Evolutionary conservation across 2,329 filamentous ascomycete genomes (phyloP), one percentile per base, ranked within the genome.

Genomic region (Rhexocercosporidium sp.): DNA sequence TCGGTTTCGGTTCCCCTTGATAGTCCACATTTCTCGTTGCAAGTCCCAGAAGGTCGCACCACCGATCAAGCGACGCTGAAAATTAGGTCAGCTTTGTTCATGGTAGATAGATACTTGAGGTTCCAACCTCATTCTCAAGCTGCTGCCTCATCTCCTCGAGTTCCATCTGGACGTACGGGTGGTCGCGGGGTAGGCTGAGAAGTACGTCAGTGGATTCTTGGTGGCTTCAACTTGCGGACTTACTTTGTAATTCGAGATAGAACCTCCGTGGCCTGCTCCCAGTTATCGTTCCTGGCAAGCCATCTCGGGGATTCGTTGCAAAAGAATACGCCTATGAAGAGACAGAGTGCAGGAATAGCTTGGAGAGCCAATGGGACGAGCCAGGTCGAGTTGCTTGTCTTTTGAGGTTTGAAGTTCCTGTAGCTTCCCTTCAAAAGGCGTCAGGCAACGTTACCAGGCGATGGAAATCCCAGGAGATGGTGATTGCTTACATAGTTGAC

Each of bases 241-340:
- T 54, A 75, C 74, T 76, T 74, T 20, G 70, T 70, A 47, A 92
- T 81, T 44, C 78, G 81, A 22, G 84, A 81, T 7, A 93, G 82
- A 20, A 88, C 84, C 0, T 67, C 68, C 3, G 83, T 85, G 1
- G 90, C 87, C 47, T 85, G 81, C 67, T 92, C 89, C 88, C 88
- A 91, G 70, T 88, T 84, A 72, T 91, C 89, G 72, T 87, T 83
- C 71, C 88, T 86, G 27, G 89, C 90, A 27, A 90, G 84, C 85
- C 87, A 92, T 71, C 90, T 84, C 16, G 90, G 89, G 7, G 87
- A 90, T 70, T 85, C 84, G 12, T 82, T 82, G 74, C 88, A 90
- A 60, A 89, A 76, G 1, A 86, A 75, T 83, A 92, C 90, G 70
- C 87, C 86, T 18, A 81, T 37, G 34, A 90, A 80, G 16, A 92